Evolutionary conservation across 805 yeast species (phyloP), one percentile per base, ranked within the genome.

Genomic region (Clavispora asparagi): DNA sequence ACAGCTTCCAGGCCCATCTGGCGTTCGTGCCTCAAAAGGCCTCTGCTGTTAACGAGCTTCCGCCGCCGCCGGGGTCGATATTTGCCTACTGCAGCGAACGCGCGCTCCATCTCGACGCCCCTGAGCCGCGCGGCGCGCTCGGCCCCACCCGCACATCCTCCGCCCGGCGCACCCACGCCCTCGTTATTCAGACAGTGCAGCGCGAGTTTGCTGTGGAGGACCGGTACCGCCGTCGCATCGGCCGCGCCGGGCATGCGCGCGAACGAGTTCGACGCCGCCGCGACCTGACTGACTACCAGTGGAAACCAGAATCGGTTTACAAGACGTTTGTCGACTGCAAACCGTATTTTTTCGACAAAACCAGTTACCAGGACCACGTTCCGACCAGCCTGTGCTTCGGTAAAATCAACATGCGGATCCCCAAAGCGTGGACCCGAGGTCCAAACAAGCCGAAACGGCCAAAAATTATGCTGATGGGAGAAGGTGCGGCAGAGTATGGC

Each of bases 361-460:
- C 67, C n/a, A 59, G 60, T 40, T 65, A 62, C 44, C 58, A 54
- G 28, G 61, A 58, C 37, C 48, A 51, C 26, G 55, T 66, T 11
- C 73, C 74, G 2, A 38, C 35, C 13, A 46, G 51, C 12, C 66
- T 70, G 2, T 67, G 74, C 48, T 69, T 70, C 48, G 75, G 75
- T 7, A 62, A 59, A 38, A 63, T 70, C 33, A 69, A 68, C 49
- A 70, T 70, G 75, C 54, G 75, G 43, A 54, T 50, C 31, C 65
- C 63, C 36, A 49, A 70, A 23, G 75, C 75, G 7, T 70, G 75
- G 75, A 51, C 57, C 3, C 56, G 74, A 32, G 53, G 55, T 13
- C 63, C 59, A 14, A 55, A 55, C 36, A 49, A 46, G 19, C 46
- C 53, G 7, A 52, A 52, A 25, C 41, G 42, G 25, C 46, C 33